A percentile compares a stretch with the other conserved stretches of the same genome.
Evolutionary conservation across 495 filamentous ascomycete genomes (phyloP).

Genomic region (Talaromyces liani): DNA sequence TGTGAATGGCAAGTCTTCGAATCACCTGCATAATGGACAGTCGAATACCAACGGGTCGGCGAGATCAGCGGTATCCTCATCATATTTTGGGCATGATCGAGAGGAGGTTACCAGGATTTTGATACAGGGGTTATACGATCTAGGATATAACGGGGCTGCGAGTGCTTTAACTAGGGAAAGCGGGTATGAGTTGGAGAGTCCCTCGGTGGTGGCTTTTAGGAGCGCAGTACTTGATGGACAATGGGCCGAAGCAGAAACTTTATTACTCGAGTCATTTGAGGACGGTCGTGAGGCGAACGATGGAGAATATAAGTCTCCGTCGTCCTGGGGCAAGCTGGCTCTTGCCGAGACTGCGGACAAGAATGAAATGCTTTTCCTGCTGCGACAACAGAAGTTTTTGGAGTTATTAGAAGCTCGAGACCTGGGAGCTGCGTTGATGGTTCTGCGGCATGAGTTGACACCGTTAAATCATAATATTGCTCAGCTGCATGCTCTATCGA

Average conservation of each 20-base stretch:
- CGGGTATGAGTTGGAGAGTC: conserved; percentile 80
- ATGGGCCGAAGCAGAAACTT: conserved; percentile 77
- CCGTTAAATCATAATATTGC: conserved; percentile 74
- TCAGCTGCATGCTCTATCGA: conserved; percentile 75
- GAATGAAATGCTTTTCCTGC: conserved; percentile 64
- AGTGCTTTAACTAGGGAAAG: conserved; percentile 69
- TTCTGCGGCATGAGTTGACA: conserved; percentile 81
- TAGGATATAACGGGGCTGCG: conserved; percentile 78
- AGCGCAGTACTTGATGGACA: conserved; percentile 71
- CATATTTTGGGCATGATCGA: conserved; percentile 76
- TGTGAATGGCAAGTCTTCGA: conserved; percentile 43
- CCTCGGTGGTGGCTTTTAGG: conserved; percentile 76
- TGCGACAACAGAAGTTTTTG: conserved; percentile 91
- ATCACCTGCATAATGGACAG: conserved; percentile 29
- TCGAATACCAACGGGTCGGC: conserved; percentile 40
- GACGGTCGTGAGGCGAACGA: conserved; percentile 38
- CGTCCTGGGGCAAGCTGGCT: conserved; percentile 31
- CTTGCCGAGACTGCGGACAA: conserved; percentile 51
- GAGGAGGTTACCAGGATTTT: conserved; percentile 91
- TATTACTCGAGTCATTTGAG: conserved; percentile 60
- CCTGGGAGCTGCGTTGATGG: conserved; percentile 62
- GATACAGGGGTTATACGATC: conserved; percentile 81
- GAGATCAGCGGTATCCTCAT: conserved; percentile 27
- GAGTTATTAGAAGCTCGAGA: conserved; percentile 78
- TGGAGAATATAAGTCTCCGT: conserved; percentile 19